Evolutionary conservation across 2,329 filamentous ascomycete species (phyloP).

Genomic region (Furcasterigmium furcatum): DNA sequence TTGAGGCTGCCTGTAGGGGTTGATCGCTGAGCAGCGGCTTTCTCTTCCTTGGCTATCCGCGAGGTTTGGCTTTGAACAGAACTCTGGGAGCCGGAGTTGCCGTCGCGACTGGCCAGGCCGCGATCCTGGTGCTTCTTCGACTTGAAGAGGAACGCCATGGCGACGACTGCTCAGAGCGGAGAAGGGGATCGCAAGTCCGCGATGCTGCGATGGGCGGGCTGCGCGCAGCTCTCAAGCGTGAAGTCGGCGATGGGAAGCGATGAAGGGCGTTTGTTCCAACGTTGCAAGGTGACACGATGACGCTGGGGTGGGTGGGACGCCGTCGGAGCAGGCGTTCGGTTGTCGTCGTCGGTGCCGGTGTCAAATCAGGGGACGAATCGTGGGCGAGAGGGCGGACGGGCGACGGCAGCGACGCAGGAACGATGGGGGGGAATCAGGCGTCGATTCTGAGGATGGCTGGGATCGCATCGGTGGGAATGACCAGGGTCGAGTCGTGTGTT

Average conservation of each 20-base stretch:
- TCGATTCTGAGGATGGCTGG: slow-evolving; percentile 42
- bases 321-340: not conserved
- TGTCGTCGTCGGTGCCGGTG: not conserved
- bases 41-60: slow-evolving; percentile 48
- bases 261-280: not conserved
- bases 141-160: slow-evolving; percentile 81
- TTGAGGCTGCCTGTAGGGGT: slow-evolving; percentile 77
- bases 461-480: slow-evolving; percentile 33
- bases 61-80: slow-evolving; percentile 38
- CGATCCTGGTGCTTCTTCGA: slow-evolving; percentile 74
- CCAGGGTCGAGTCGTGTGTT: slow-evolving; percentile 15
- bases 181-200: slow-evolving; percentile 25
- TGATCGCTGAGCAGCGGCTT: slow-evolving; percentile 52
- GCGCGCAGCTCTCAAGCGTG: slow-evolving; percentile 8
- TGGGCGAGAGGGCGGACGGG: not conserved
- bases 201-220: slow-evolving; percentile 14
- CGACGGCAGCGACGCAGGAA: slow-evolving; percentile 21
- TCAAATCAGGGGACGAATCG: not conserved
- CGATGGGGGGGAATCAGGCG: slow-evolving; percentile 21
- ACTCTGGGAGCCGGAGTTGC: slow-evolving; percentile 41
- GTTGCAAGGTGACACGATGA: not conserved
- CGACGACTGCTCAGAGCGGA: slow-evolving; percentile 15
- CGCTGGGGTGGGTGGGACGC: not conserved
- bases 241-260: not conserved
- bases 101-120: slow-evolving; percentile 52